Evolutionary conservation across 495 filamentous ascomycete genomes (phyloP).

Genomic region (Umbilicaria muhlenbergii): DNA sequence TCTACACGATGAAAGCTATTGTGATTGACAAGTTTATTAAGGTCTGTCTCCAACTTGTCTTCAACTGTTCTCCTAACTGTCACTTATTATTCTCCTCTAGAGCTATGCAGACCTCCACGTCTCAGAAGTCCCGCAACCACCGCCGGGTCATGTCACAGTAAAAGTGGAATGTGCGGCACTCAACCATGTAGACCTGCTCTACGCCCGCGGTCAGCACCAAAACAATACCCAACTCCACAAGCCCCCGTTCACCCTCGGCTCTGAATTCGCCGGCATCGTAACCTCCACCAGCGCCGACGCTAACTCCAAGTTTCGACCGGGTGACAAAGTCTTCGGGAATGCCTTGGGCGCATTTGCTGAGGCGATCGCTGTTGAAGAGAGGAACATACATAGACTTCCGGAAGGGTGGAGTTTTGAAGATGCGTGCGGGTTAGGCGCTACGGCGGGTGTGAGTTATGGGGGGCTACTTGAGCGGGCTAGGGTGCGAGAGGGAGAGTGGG

Average conservation of each 20-base stretch:
- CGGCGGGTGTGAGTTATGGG: constrained; percentile 12
- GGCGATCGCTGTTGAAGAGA: constrained; percentile 5
- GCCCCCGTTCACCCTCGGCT: constrained; percentile 20
- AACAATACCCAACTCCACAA: constrained; percentile 19
- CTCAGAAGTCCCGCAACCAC: constrained; percentile 7
- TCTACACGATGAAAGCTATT: no score
- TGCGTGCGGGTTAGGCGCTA: constrained; percentile 12
- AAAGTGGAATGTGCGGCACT: constrained; percentile 10
- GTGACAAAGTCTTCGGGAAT: constrained; percentile 13
- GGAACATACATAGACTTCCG: constrained; percentile 7
- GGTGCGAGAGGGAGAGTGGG: constrained; percentile 33
- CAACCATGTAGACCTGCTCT: constrained; percentile 13
- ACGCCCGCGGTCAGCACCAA: constrained; percentile 23
- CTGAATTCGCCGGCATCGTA: constrained; percentile 17
- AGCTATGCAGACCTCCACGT: constrained; percentile 9
- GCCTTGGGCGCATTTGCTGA: constrained; percentile 10
- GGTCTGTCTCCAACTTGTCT: no score
- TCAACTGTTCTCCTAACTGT: no score
- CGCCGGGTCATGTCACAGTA: constrained; percentile 9
- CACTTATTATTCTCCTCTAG: neutral
- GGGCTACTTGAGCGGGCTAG: constrained; percentile 29
- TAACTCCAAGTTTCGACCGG: constrained; percentile 6
- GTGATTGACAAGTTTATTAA: no score
- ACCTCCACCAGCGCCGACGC: neutral
- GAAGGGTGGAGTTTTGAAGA: constrained; percentile 6